A percentile compares a stretch with the other conserved stretches of the same genome.
Evolutionary conservation across 257 asterid genomes (phyloP).

Genomic region (Perilla frutescens): DNA sequence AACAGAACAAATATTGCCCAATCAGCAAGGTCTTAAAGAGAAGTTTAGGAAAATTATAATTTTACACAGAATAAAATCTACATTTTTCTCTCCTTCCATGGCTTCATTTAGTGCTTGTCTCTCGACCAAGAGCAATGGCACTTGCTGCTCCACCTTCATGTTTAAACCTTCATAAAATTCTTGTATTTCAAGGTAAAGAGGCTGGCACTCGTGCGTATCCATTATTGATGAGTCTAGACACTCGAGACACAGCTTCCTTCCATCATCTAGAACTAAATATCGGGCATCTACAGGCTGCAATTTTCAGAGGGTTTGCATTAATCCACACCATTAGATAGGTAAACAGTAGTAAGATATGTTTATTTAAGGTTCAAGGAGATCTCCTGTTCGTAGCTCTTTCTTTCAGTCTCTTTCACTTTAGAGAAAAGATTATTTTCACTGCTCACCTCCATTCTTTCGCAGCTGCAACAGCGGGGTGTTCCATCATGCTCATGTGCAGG

Average conservation of each 20-base stretch:
- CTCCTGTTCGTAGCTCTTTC: background rate
- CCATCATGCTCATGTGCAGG: slow-evolving; percentile 93
- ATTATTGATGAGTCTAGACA: slow-evolving; percentile 94
- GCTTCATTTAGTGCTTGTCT: slow-evolving; percentile 98
- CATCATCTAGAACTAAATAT: slow-evolving; percentile 89
- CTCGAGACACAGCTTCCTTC: slow-evolving; percentile 93
- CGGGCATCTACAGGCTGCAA: slow-evolving; percentile 88
- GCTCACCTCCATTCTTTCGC: slow-evolving; percentile 94
- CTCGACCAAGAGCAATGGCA: slow-evolving; percentile 96
- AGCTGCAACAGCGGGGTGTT: slow-evolving; percentile 98
- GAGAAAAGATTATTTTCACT: background rate
- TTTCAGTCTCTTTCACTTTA: slow-evolving; percentile 5
- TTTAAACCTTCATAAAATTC: slow-evolving; percentile 92
- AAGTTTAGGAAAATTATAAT: background rate
- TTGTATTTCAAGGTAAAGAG: slow-evolving; percentile 95
- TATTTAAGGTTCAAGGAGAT: background rate
- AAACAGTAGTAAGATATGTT: background rate
- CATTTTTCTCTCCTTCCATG: slow-evolving; percentile 98
- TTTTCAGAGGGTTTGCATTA: slow-evolving; percentile 25
- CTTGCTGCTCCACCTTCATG: slow-evolving; percentile 98
- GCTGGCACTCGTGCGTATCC: slow-evolving; percentile 98
- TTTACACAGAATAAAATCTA: slow-evolving; percentile 39
- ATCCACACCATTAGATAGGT: slow-evolving; percentile 4
- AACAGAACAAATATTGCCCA: slow-evolving; percentile 14
- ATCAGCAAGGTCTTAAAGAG: background rate